Base-by-base conservation (phyloP, 1,139 yeast genomes). In the Hyphopichia pseudoburtonii region DNA sequence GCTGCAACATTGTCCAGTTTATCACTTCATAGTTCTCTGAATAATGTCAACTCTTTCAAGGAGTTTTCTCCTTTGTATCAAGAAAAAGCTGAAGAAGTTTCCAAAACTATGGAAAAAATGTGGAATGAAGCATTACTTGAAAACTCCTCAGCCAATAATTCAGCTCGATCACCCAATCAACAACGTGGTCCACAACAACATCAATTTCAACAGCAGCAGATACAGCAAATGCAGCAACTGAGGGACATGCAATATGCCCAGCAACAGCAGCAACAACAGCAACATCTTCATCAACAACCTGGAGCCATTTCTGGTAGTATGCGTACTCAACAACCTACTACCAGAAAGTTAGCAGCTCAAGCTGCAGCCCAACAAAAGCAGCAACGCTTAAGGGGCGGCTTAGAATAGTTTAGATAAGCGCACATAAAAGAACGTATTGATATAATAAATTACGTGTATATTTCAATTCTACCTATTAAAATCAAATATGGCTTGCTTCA, bases 121-220 rank as follows among this genome's bases (percentile, higher is more conserved):
- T 71, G 77, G 77, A 75, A 66, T 40, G 73, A 68, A 16, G 76
- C 76, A 2, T 48, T 65, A 18, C 37, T 64, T 15, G 28, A 28
- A 17, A 22, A 29, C 29, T 34, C 36, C 10, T 42, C 43, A 33
- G 16, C 33, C 10, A 24, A 18, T 25, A 16, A 21, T 10, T 16
- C 23, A 7, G 14, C 17, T 28, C 17, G 29, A 19, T 17, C 27
- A 27, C 31, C 40, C 5, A 19, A 30, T 11, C 35, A 12, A 48
- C 52, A 27, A 44, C 60, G 5, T 41, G 45, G 39, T 28, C 41
- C 10, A 33, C 33, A 15, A 3, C 51, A 17, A 25, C 47, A 17
- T 25, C 44, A 23, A 32, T 32, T 11, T 33, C 41, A 36, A 34
- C 30, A 28, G n/a, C 35, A 37, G 23, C 39, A 23, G n/a, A 36